Conservation (phyloP, 129 eudicot genomes). For the Helichrysum umbraculigerum region DNA sequence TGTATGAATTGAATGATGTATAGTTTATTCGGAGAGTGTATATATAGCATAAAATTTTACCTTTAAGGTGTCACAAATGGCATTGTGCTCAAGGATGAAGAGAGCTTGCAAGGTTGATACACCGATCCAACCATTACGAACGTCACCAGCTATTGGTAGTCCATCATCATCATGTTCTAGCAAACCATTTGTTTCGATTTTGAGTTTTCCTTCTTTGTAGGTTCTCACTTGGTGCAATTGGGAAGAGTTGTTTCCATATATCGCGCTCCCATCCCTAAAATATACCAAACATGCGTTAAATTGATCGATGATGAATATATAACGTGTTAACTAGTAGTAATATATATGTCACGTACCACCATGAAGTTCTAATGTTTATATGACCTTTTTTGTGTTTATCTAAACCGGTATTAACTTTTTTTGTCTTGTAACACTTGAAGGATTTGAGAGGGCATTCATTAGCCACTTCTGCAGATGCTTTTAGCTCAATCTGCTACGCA, state of each 20-base stretch:
- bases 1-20: neutral
- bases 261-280: conserved; percentile 54
- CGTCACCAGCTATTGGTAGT: conserved; percentile 36
- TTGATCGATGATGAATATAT: neutral
- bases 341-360: too few species aligned
- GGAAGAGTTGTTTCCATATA: conserved; percentile 43
- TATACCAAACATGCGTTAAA: neutral
- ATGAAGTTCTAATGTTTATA: conserved; percentile 52
- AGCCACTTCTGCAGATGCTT: conserved; percentile 48
- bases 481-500: conserved; percentile 42
- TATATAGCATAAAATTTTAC: conserved; percentile 11
- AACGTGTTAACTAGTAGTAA: too few species aligned
- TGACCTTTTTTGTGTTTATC: conserved; percentile 40
- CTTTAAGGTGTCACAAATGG: too few species aligned
- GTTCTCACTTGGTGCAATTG: conserved; percentile 42
- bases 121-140: conserved; percentile 60
- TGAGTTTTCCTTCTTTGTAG: conserved; percentile 56
- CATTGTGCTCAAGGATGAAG: too few species aligned
- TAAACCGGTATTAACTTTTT: conserved; percentile 38
- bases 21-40: too few species aligned
- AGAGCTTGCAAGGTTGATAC: conserved; percentile 46
- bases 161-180: conserved; percentile 42
- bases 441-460: conserved; percentile 55
- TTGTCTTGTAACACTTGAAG: conserved; percentile 50
- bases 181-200: conserved; percentile 40